A percentile compares a stretch with the other conserved stretches of the same genome.
Conservation (phyloP, 2,329 filamentous ascomycete genomes). For the Colletotrichum musicola region DNA sequence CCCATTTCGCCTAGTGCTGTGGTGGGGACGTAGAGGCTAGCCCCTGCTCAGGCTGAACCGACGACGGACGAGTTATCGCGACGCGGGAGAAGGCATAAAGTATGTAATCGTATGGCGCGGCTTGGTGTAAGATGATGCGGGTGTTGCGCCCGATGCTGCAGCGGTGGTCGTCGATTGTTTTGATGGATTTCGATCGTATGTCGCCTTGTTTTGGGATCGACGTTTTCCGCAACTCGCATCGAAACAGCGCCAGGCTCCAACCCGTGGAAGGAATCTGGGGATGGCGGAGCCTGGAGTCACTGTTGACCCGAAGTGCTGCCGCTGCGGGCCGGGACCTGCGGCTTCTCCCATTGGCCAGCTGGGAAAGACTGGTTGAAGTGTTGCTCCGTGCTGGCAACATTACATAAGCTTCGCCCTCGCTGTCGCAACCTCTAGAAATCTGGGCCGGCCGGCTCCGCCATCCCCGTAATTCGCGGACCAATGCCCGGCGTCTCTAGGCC, state of each 20-base stretch:
- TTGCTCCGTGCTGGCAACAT: neutral
- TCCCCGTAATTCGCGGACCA: slow-evolving; percentile 17
- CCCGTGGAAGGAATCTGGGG: slow-evolving; percentile 19
- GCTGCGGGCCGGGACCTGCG: neutral
- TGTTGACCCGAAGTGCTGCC: slow-evolving; percentile 29
- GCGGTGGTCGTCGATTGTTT: slow-evolving; percentile 19
- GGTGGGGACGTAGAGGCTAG: slow-evolving; percentile 37
- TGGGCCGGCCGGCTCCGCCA: slow-evolving; percentile 25
- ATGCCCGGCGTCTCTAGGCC: neutral
- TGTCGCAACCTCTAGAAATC: neutral
- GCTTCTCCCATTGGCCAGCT: neutral
- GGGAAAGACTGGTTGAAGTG: neutral
- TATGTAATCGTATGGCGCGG: neutral
- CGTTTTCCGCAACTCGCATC: slow-evolving; percentile 14
- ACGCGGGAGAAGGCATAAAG: slow-evolving; percentile 19
- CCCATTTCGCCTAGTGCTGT: slow-evolving; percentile 72
- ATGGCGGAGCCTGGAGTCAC: slow-evolving; percentile 13
- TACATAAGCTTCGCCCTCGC: neutral
- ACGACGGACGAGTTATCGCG: slow-evolving; percentile 25
- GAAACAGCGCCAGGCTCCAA: slow-evolving; percentile 31
- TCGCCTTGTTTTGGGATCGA: slow-evolving; percentile 26
- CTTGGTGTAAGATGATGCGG: neutral
- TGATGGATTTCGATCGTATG: slow-evolving; percentile 24
- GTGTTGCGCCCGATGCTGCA: slow-evolving; percentile 3
- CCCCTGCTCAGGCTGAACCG: slow-evolving; percentile 38